phyloP scores from a whole-genome alignment of 139 green algal genomes.

The Haematococcus sp. region DNA sequence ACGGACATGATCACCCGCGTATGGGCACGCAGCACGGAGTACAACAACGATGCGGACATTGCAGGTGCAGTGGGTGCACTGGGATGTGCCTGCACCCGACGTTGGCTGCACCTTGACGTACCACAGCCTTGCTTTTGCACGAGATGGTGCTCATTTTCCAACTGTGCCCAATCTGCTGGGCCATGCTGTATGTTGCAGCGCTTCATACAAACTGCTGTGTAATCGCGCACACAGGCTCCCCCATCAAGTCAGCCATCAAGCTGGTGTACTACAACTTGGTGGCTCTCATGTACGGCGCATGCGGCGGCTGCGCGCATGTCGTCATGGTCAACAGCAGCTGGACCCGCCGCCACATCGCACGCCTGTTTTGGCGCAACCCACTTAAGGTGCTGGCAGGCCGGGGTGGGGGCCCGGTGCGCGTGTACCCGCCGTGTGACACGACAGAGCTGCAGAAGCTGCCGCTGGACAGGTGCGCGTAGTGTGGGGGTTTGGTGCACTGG shows the following conservation, averaged over 20 bases:
- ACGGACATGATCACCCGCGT: slow-evolving; percentile 90
- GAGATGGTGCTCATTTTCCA: background rate
- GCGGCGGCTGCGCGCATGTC: slow-evolving; percentile 37
- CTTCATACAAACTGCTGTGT: too few relatives aligned
- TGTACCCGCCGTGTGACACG: slow-evolving; percentile 91
- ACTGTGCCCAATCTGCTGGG: too few relatives aligned
- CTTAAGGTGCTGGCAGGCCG: background rate
- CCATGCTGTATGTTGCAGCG: too few relatives aligned
- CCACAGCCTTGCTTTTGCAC: background rate
- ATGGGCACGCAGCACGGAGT: slow-evolving; percentile 32
- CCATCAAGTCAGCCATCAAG: slow-evolving; percentile 64
- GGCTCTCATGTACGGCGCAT: slow-evolving; percentile 69
- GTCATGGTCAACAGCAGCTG: slow-evolving; percentile 92
- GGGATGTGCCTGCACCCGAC: background rate
- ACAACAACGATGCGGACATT: slow-evolving; percentile 76
- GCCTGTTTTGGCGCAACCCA: slow-evolving; percentile 67
- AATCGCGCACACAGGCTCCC: too few relatives aligned
- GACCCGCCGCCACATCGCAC: slow-evolving; percentile 83
- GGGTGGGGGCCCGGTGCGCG: slow-evolving; percentile 20
- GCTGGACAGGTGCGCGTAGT: slow-evolving; percentile 59
- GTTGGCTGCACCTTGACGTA: background rate
- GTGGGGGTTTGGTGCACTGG: slow-evolving; percentile 1
- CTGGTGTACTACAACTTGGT: slow-evolving; percentile 85
- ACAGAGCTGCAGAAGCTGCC: slow-evolving; percentile 68
- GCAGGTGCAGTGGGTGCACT: slow-evolving; percentile 18